Percentiles rank a stretch among this genome's conserved stretches.
phyloP scores from a whole-genome alignment of 2,329 filamentous ascomycete species.

The Diaporthe ampelina region DNA sequence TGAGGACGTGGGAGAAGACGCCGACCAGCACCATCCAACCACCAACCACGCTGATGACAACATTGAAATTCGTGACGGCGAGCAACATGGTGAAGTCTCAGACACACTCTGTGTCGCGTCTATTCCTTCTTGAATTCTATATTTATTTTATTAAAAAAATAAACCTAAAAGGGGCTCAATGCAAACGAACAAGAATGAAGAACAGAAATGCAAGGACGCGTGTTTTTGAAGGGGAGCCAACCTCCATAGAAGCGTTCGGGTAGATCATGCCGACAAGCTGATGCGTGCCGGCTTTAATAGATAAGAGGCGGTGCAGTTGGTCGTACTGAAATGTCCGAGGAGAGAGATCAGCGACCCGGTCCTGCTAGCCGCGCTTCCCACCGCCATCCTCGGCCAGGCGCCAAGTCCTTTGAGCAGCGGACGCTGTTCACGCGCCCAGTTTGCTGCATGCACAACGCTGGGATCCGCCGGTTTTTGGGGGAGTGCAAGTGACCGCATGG shows the following conservation, averaged over 20 bases:
- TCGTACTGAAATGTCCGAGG: not conserved
- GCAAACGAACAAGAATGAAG: not conserved
- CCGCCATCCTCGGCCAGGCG: not conserved
- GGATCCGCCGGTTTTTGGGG: not conserved
- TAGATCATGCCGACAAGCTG: not conserved
- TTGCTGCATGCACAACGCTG: not conserved
- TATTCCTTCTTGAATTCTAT: too few relatives aligned
- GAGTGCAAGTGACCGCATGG: not conserved
- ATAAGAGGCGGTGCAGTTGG: not conserved
- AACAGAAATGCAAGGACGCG: not conserved
- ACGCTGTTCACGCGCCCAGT: not conserved
- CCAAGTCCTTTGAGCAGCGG: not conserved
- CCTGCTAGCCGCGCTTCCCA: conserved; percentile 18
- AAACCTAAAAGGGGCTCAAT: too few relatives aligned
- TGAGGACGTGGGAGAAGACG: conserved; percentile 88
- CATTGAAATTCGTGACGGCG: conserved; percentile 80
- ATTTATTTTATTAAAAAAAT: not conserved
- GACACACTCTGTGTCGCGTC: not conserved
- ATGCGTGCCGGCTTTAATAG: not conserved
- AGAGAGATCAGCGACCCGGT: not conserved
- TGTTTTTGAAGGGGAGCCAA: accelerated
- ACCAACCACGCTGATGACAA: conserved; percentile 83
- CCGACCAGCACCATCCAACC: conserved; percentile 92
- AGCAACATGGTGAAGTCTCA: conserved; percentile 39
- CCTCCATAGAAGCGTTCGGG: not conserved